Evolutionary conservation across 805 yeast species (phyloP).

Genomic region (Wickerhamomyces strasburgensis): DNA sequence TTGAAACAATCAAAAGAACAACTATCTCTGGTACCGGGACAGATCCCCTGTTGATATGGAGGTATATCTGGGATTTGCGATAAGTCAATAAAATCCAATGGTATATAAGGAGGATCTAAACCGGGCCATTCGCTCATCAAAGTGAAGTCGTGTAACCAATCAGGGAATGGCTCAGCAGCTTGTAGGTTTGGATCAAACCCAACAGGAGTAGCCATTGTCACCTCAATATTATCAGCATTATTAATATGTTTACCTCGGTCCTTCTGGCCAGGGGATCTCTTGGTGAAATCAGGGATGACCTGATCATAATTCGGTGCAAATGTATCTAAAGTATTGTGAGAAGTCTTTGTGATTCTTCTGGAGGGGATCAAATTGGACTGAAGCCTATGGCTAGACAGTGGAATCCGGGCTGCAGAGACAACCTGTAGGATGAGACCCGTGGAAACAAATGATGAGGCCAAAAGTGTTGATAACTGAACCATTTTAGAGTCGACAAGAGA

Average conservation of each 20-base stretch:
- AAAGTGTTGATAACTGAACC: no score
- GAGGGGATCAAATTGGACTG: not conserved
- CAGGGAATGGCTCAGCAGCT: conserved; percentile 54
- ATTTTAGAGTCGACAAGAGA: no score
- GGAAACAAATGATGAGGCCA: no score
- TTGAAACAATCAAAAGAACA: conserved; percentile 87
- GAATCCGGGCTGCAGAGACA: no score
- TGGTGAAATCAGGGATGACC: no score
- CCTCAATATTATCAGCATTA: not conserved
- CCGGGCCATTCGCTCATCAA: conserved; percentile 83
- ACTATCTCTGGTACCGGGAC: conserved; percentile 46
- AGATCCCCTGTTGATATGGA: conserved; percentile 51
- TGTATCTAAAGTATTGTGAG: not conserved
- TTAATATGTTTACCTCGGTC: not conserved
- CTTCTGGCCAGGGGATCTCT: no score
- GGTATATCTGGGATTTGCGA: conserved; percentile 43
- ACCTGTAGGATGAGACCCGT: no score
- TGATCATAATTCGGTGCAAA: no score
- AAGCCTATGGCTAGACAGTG: not conserved
- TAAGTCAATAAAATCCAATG: conserved; percentile 66
- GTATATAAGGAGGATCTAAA: conserved; percentile 80
- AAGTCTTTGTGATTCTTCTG: not conserved
- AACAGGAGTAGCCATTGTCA: conserved; percentile 15
- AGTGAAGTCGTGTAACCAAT: conserved; percentile 74
- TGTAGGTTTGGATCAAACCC: conserved; percentile 24